Percentiles rank a stretch among this genome's conserved stretches.
phyloP scores from a whole-genome alignment of 164 flowering plant species.

The Dillenia suffruticosa region DNA sequence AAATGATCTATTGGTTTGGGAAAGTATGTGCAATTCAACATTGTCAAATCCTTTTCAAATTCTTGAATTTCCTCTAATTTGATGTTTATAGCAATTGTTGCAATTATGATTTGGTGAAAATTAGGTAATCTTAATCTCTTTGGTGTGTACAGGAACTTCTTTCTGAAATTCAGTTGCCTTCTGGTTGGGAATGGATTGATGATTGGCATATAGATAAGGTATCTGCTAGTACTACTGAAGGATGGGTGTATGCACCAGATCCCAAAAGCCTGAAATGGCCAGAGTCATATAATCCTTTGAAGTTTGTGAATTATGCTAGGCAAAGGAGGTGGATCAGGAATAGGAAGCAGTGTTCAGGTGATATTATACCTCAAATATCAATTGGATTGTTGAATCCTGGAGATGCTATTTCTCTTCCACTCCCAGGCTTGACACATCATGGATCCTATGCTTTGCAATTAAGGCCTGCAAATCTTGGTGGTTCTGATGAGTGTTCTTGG shows the following conservation, averaged over 20 bases:
- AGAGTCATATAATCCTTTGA: constrained; percentile 36
- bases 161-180: constrained; percentile 39
- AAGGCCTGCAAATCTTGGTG: constrained; percentile 41
- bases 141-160: constrained; percentile 29
- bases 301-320: constrained; percentile 56
- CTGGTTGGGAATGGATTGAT: constrained; percentile 77
- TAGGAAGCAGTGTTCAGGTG: constrained; percentile 32
- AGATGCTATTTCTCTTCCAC: constrained; percentile 67
- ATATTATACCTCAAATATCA: constrained; percentile 32
- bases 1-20: too few species aligned
- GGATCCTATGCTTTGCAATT: constrained; percentile 46
- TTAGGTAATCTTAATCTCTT: neutral
- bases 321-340: constrained; percentile 79
- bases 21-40: too few species aligned
- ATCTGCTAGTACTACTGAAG: constrained; percentile 55
- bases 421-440: constrained; percentile 46
- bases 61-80: neutral
- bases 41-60: too few species aligned
- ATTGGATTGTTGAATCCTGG: constrained; percentile 76
- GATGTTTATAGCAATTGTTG: neutral
- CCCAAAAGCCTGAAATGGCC: constrained; percentile 65
- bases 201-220: constrained; percentile 75
- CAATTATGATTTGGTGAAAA: neutral
- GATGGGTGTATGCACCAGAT: constrained; percentile 88
- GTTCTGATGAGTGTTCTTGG: constrained; percentile 63